phyloP scores from a whole-genome alignment of 1,139 yeast genomes.

The Lodderomyces metapsilosis region DNA sequence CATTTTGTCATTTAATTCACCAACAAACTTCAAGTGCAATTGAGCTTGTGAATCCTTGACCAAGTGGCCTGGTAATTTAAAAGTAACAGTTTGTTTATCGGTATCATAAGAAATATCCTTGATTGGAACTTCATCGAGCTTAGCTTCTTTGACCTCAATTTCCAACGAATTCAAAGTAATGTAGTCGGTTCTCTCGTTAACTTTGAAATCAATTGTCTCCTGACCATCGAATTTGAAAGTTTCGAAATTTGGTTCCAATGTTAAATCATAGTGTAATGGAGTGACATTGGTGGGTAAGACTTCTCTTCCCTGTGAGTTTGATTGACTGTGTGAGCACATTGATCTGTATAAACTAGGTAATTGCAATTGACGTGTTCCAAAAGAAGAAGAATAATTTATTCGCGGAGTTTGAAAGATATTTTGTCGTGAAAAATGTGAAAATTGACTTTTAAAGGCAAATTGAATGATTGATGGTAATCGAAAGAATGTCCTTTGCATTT shows the following conservation, averaged over 20 bases:
- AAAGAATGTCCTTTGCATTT: too few species aligned
- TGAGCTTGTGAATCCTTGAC: constrained; percentile 39
- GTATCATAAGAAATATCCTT: constrained; percentile 40
- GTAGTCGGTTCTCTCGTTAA: constrained; percentile 50
- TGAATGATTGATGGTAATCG: neutral
- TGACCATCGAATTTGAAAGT: constrained; percentile 70
- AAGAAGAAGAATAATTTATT: neutral
- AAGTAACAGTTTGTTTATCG: constrained; percentile 63
- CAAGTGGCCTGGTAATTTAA: constrained; percentile 54
- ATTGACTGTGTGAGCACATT: constrained; percentile 18
- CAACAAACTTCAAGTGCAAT: constrained; percentile 60
- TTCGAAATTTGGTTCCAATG: constrained; percentile 70
- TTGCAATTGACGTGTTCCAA: constrained; percentile 2
- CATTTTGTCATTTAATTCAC: constrained; percentile 77
- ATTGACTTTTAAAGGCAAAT: neutral
- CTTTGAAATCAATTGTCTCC: constrained; percentile 63
- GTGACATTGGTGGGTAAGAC: constrained; percentile 71
- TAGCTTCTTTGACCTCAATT: constrained; percentile 56
- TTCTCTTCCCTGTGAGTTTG: constrained; percentile 47
- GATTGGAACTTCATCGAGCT: constrained; percentile 37
- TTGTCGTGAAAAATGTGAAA: neutral
- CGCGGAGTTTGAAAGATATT: constrained; percentile 3
- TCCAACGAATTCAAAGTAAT: constrained; percentile 65
- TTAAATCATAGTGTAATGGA: constrained; percentile 69
- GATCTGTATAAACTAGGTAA: constrained; percentile 6